Evolutionary conservation across 345 rosid genomes (phyloP).

Genomic region (Aethionema arabicum): DNA sequence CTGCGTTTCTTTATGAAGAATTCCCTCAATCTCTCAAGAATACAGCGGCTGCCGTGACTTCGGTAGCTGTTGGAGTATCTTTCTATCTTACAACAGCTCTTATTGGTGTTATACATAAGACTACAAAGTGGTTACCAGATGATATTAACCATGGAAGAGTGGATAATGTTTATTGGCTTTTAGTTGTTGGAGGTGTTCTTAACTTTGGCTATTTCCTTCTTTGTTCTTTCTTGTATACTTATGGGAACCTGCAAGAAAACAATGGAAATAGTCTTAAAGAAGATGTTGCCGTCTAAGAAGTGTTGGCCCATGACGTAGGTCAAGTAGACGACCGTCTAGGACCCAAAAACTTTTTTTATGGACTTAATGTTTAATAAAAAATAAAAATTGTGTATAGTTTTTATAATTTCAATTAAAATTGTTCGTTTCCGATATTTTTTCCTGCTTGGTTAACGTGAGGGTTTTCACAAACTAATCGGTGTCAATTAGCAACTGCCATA

Average conservation of each 20-base stretch:
- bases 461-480: too few relatives aligned
- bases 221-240: slow-evolving; percentile 41
- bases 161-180: slow-evolving; percentile 46
- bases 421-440: too few relatives aligned
- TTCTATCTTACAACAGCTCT: slow-evolving; percentile 43
- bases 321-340: too few relatives aligned
- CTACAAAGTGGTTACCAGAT: slow-evolving; percentile 50
- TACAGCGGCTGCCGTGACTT: slow-evolving; percentile 49
- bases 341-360: too few relatives aligned
- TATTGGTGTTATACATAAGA: slow-evolving; percentile 34
- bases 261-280: slow-evolving; percentile 15
- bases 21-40: slow-evolving; percentile 42
- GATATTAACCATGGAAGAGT: slow-evolving; percentile 51
- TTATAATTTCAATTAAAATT: too few relatives aligned
- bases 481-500: too few relatives aligned
- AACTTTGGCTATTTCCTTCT: slow-evolving; percentile 48
- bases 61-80: slow-evolving; percentile 40
- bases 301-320: too few relatives aligned
- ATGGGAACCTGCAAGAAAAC: slow-evolving; percentile 22
- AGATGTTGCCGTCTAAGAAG: background rate
- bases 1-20: slow-evolving; percentile 45
- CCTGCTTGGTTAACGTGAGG: too few relatives aligned
- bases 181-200: slow-evolving; percentile 34
- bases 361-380: too few relatives aligned
- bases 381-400: too few relatives aligned